Evolutionary conservation across 495 filamentous ascomycete genomes (phyloP).

Genomic region (Echria macrotheca): DNA sequence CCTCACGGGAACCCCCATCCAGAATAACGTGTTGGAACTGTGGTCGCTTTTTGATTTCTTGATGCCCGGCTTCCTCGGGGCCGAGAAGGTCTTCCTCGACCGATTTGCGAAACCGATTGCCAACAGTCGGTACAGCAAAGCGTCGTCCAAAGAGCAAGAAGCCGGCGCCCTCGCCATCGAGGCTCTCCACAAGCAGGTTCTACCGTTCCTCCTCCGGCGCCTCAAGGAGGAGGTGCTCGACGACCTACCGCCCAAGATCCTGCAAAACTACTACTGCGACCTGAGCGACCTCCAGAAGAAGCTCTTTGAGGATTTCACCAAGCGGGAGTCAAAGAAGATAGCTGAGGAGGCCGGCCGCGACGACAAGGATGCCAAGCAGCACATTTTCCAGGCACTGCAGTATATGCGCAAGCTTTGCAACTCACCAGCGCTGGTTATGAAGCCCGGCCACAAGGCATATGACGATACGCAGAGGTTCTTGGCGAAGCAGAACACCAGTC

Average conservation of each 20-base stretch:
- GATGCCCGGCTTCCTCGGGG: constrained; percentile 98
- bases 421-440: constrained; percentile 91
- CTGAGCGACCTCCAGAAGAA: constrained; percentile 91
- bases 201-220: constrained; percentile 92
- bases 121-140: constrained; percentile 88
- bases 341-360: constrained; percentile 67
- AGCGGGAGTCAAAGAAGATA: constrained; percentile 82
- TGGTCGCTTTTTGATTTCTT: constrained; percentile 98
- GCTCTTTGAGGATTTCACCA: constrained; percentile 92
- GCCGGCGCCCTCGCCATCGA: constrained; percentile 93
- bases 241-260: constrained; percentile 94
- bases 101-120: constrained; percentile 97
- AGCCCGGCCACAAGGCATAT: constrained; percentile 87
- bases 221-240: constrained; percentile 97
- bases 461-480: constrained; percentile 73
- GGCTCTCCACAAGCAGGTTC: constrained; percentile 93
- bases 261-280: constrained; percentile 99
- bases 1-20: constrained; percentile 94
- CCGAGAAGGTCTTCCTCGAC: constrained; percentile 96
- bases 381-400: constrained; percentile 97
- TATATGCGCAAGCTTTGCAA: constrained; percentile 99
- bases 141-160: constrained; percentile 97
- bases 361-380: constrained; percentile 90
- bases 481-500: constrained; percentile 60
- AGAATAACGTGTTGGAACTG: constrained; percentile 93